Base-by-base conservation (phyloP, 1,284 basidiomycete genomes). In the Trichosporon coremiiforme region DNA sequence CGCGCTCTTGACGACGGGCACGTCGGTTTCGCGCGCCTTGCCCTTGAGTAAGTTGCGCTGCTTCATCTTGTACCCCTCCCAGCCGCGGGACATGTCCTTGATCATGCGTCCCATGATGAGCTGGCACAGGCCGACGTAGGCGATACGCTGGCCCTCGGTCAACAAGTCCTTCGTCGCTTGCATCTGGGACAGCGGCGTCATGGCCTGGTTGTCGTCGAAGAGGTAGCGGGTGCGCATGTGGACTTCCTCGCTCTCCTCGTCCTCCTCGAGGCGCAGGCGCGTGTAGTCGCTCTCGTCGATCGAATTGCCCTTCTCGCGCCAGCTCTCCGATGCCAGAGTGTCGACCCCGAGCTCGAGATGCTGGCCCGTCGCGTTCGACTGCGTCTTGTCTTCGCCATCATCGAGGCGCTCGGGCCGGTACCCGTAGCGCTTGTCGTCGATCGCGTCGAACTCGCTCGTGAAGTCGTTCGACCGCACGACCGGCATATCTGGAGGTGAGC, bases 171-270 rank as follows among this genome's bases (percentile, higher is more conserved):
- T 98, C 71, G 95, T 98, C 65, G 92, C 89, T 84, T 96, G 94
- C 94, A 98, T 96, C 85, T 97, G 95, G 76, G 89, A 90, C 73
- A 98, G 87, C n/a, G 95, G 95, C 0, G 95, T 98, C 94, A 97
- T 97, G 50, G 93, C 94, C 84, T 94, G 93, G 81, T 96, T 93
- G 81, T 96, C 94, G 81, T 97, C 91, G 78, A 98, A 98, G 35
- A 98, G 88, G 80, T 95, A 97, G 78, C 88, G 88, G 35, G 95
- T 97, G 74, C 93, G 89, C 81, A 95, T 86, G 82, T 95, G 91
- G 13, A 97, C 92, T 77, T 95, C 93, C 79, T 97, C 94, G 20
- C 86, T 88, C 87, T 87, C 94, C 70, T 95, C 91, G 82, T 95
- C 94, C 82, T 95, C 93, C 70, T 89, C 90, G 67, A 89, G 86